Evolutionary conservation across 1,139 yeast genomes (phyloP), one percentile per base, ranked within the genome.

Genomic region (Debaryomyces subglobosus): DNA sequence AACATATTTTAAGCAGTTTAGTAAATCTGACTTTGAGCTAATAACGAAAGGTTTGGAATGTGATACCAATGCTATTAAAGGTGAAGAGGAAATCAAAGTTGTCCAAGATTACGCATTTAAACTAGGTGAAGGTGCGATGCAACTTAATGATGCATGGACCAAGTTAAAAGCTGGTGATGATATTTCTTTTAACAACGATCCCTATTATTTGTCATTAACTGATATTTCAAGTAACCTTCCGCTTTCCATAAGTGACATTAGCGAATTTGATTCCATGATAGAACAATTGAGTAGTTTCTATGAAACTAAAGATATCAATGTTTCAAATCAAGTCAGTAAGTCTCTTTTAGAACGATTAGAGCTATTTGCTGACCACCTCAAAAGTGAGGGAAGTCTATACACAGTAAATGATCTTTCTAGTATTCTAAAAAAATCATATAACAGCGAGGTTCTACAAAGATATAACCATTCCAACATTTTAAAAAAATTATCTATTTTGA

Each of bases 221-320:
- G 67, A 68, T 20, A 55, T 71, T 6, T 59, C 67, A 4, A 48
- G 52, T 5, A 52, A 51, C 9, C 49, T 63, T 8, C 74, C 75
- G 1, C 47, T 55, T 4, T 37, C 45, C 3, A 57, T 77, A 2
- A 49, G 56, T 3, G 72, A 74, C 42, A 49, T 77, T 3, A 58
- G 59, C 1, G 85, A 81, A 53, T 63, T 80, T 33, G 82, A 79
- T 47, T 67, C 75, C 20, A 78, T 83, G 85, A 52, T 82, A 23
- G 68, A 65, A 3, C 85, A 83, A 53, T 60, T 83, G 30, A 59
- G 63, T 16, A 65, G 57, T 2, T 76, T 71, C 53, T 77, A 70
- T 53, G 53, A 58, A 4, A 53, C 60, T 2, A 65, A 70, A 43
- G 64, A 58, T 0, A 57, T 77, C 5, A 50, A 53, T 7, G 25